These are phyloP conservation scores for Echria macrotheca DNA, from an alignment of 495 filamentous ascomycete genomes.

Conservation along the genomic window DNA sequence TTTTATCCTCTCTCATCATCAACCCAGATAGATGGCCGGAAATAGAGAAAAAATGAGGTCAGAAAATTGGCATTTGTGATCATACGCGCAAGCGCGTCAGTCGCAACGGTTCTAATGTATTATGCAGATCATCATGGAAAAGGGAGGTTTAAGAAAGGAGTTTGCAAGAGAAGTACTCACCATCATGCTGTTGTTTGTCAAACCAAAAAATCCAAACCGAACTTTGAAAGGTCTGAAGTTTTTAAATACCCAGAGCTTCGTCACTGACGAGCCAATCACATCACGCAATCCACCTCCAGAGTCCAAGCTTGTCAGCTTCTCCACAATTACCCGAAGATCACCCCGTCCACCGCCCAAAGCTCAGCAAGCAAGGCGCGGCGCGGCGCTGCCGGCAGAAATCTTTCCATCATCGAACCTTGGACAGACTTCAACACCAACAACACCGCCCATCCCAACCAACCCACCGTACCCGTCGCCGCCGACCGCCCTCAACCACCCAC, in stretches of 20 bases:
- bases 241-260: too few relatives aligned
- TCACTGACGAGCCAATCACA: conserved; percentile 15
- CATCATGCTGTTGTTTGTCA: conserved; percentile 13
- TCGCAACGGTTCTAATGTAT: conserved; percentile 88
- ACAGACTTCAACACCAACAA: not conserved
- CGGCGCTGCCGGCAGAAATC: not conserved
- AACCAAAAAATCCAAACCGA: not conserved
- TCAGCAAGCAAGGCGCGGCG: too few relatives aligned
- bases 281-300: conserved; percentile 3
- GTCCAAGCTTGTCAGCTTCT: not conserved
- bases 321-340: not conserved
- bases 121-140: conserved; percentile 36
- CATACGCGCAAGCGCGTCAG: conserved; percentile 66
- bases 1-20: not conserved
- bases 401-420: not conserved
- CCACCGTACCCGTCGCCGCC: too few relatives aligned
- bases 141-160: not conserved
- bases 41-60: conserved; percentile 26
- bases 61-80: conserved; percentile 52
- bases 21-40: not conserved
- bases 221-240: not conserved
- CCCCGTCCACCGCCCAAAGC: not conserved
- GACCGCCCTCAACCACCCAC: not conserved
- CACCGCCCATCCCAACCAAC: not conserved
- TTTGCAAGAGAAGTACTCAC: conserved; percentile 19